A percentile compares a stretch with the other conserved stretches of the same genome.
Conservation (phyloP, 1,139 yeast species). For the Ogataea hybrid region DNA sequence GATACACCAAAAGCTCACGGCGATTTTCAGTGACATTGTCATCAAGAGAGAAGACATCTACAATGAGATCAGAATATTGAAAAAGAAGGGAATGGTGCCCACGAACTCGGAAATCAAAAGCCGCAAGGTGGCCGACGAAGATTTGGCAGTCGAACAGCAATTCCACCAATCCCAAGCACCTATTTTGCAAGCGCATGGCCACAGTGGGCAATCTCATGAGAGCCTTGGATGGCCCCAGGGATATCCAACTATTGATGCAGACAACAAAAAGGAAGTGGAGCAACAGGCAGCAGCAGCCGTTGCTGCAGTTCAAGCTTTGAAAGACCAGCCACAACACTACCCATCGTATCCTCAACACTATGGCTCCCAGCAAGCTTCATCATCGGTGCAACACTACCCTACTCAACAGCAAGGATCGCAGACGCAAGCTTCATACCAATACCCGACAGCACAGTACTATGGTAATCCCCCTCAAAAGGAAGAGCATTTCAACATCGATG, state of each 20-base stretch:
- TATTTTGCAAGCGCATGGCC: slow-evolving; percentile 13
- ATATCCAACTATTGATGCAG: slow-evolving; percentile 18
- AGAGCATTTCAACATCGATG: slow-evolving; percentile 25
- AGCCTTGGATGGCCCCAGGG: slow-evolving; percentile 19
- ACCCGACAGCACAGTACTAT: slow-evolving; percentile 10
- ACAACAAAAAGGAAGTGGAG: slow-evolving; percentile 23
- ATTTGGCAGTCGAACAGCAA: slow-evolving; percentile 14
- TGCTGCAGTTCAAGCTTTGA: slow-evolving; percentile 24
- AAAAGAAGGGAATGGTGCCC: slow-evolving; percentile 44
- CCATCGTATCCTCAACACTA: slow-evolving; percentile 14
- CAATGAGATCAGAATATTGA: slow-evolving; percentile 56
- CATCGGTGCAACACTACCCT: slow-evolving; percentile 10
- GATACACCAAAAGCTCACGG: slow-evolving; percentile 50
- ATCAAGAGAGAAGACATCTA: slow-evolving; percentile 58
- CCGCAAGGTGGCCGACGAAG: slow-evolving; percentile 25
- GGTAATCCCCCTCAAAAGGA: slow-evolving; percentile 13
- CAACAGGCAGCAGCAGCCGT: slow-evolving; percentile 26
- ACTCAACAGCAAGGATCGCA: slow-evolving; percentile 8
- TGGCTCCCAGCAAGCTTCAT: slow-evolving; percentile 6
- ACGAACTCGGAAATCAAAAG: slow-evolving; percentile 24
- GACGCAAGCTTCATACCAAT: slow-evolving; percentile 11
- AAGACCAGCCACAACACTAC: slow-evolving; percentile 14
- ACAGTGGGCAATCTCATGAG: slow-evolving; percentile 15
- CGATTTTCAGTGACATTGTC: slow-evolving; percentile 53
- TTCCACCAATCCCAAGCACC: slow-evolving; percentile 16